Percentiles rank a stretch among this genome's conserved stretches.
Evolutionary conservation across 2,329 filamentous ascomycete species (phyloP).

Genomic region (Colletotrichum coccodes): DNA sequence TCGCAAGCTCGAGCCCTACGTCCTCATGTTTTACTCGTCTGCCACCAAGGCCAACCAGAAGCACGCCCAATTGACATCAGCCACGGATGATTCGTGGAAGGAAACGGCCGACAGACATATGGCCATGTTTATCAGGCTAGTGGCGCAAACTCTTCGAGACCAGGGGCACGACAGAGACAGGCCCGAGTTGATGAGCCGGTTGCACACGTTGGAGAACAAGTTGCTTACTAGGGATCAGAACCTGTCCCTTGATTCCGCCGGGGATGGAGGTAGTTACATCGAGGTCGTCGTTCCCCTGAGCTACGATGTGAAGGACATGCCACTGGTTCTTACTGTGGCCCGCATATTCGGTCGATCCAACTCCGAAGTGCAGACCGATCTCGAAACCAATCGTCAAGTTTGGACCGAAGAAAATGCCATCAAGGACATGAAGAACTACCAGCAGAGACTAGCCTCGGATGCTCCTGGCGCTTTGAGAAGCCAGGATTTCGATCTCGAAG

Average conservation of each 20-base stretch:
- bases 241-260: conserved; percentile 71
- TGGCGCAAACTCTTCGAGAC: conserved; percentile 82
- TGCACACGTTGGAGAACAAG: conserved; percentile 90
- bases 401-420: conserved; percentile 96
- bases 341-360: conserved; percentile 85
- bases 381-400: conserved; percentile 79
- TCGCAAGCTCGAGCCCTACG: conserved; percentile 88
- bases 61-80: conserved; percentile 78
- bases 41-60: conserved; percentile 87
- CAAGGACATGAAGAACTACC: conserved; percentile 92
- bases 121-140: conserved; percentile 90
- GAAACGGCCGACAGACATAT: conserved; percentile 93
- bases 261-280: conserved; percentile 72
- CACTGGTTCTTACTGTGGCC: conserved; percentile 86
- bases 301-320: conserved; percentile 97
- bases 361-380: conserved; percentile 85
- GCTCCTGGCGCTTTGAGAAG: conserved; percentile 80
- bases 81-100: conserved; percentile 88
- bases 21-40: conserved; percentile 96
- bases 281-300: conserved; percentile 86
- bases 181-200: conserved; percentile 82
- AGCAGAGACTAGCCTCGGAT: conserved; percentile 85
- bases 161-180: conserved; percentile 87
- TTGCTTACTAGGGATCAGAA: conserved; percentile 94
- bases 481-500: conserved; percentile 90